Base-by-base conservation (phyloP, 768 basidiomycete species). In the Calocera viscosa region DNA sequence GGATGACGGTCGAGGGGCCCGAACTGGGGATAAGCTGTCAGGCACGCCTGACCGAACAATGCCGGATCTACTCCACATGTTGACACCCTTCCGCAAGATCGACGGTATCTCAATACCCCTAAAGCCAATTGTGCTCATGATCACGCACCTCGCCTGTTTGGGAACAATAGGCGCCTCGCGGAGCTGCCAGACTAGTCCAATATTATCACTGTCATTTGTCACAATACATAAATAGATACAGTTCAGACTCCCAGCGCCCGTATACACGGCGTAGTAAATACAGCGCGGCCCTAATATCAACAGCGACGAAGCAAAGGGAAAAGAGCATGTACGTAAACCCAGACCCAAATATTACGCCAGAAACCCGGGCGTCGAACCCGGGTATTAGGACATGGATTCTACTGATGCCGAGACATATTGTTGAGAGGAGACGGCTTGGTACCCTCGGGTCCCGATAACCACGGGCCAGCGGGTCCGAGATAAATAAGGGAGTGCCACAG, bases 161-260 rank as follows among this genome's bases (percentile, higher is more conserved):
- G 53, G 53, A 26, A 60, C 26, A 60, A 60, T 60, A 60, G 30
- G 26, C 53, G n/a, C n/a, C n/a, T n/a, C n/a, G n/a, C n/a, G n/a
- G n/a, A n/a, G 43, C 43, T 38, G 35, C 35, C 5, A 5, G 14
- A 14, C 7, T 14, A 14, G 35, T 38, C 43, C 43, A 47, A 47
- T 47, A 47, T 47, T 47, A 47, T 24, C 43, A 24, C 53, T 28
- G 53, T 32, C 30, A 60, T 60, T 60, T 60, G 53, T 60, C 53
- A 30, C 53, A 49, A 14, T 60, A 60, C 24, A 60, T 60, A 60
- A 60, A 60, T 60, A 60, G 53, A 60, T 60, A 60, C 53, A 60
- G 43, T 19, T n/a, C 43, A 47, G 19, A 47, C 43, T 24, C 16
- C 43, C 43, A 3, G 43, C 43, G 43, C 43, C 43, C 19, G 7